A percentile compares a stretch with the other conserved stretches of the same genome.
These are phyloP conservation scores for Monosporascus sp. DNA, from an alignment of 2,329 filamentous ascomycete genomes.

Conservation along the genomic window DNA sequence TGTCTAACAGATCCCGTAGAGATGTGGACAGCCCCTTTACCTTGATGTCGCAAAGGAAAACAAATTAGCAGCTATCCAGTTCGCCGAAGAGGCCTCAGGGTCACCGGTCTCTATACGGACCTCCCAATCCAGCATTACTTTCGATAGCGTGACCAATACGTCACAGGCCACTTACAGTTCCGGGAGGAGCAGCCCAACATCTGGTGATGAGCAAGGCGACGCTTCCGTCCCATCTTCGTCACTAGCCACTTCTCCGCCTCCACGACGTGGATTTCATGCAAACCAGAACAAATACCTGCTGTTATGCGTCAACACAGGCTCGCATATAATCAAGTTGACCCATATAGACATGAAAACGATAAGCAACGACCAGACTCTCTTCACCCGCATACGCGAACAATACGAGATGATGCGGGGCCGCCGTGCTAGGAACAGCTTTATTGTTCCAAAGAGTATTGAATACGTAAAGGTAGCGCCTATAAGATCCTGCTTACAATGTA, in stretches of 20 bases:
- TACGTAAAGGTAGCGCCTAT: constrained; percentile 7
- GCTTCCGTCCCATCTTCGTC: background rate
- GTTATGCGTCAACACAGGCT: constrained; percentile 12
- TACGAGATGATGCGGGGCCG: constrained; percentile 5
- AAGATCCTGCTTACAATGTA: background rate
- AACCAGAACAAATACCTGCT: constrained; percentile 12
- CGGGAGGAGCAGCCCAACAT: too few relatives aligned
- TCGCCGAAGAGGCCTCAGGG: constrained; percentile 3
- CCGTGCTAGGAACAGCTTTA: constrained; percentile 4
- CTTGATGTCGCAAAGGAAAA: background rate
- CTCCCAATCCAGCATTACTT: background rate
- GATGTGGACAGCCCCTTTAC: constrained; percentile 3
- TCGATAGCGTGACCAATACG: background rate
- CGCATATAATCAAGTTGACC: constrained; percentile 3
- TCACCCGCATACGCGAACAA: constrained; percentile 3
- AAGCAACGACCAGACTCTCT: constrained; percentile 4
- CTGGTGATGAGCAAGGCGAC: too few relatives aligned
- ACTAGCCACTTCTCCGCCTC: background rate
- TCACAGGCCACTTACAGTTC: too few relatives aligned
- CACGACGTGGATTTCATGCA: background rate
- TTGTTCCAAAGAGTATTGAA: constrained; percentile 11
- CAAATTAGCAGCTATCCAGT: background rate
- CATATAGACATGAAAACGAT: constrained; percentile 13
- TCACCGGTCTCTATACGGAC: background rate
- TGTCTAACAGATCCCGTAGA: background rate